These are phyloP conservation scores for Ceratocystis destructans DNA, from an alignment of 2,329 filamentous ascomycete species.

Conservation along the genomic window DNA sequence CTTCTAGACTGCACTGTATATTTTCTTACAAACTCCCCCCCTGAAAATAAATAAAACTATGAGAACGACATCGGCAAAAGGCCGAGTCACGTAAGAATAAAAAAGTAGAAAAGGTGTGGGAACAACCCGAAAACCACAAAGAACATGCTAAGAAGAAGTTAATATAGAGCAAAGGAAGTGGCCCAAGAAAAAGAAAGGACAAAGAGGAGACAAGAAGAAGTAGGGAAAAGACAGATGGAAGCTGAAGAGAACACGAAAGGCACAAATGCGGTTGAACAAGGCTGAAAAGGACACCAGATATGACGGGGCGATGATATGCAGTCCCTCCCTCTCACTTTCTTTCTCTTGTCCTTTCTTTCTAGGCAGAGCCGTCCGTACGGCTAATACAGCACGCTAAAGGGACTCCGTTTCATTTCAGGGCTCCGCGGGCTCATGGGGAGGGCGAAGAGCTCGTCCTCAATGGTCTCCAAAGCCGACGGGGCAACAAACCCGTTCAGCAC, in stretches of 20 bases:
- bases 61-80: neutral
- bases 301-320: neutral
- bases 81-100: neutral
- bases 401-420: conserved; percentile 72
- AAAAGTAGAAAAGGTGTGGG: neutral
- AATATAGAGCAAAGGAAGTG: conserved; percentile 4
- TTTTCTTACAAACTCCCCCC: conserved; percentile 1
- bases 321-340: neutral
- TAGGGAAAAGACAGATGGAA: neutral
- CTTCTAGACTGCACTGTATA: conserved; percentile 4
- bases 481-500: conserved; percentile 11
- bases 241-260: neutral
- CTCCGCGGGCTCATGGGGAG: conserved; percentile 75
- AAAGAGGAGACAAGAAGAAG: neutral
- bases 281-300: neutral
- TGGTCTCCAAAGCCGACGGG: conserved; percentile 21
- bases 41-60: neutral
- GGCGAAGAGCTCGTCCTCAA: conserved; percentile 73
- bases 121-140: neutral
- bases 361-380: neutral
- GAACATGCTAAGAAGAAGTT: conserved; percentile 1
- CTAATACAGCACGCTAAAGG: conserved; percentile 47
- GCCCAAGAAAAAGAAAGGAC: neutral
- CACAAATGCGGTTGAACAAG: neutral
- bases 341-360: neutral